Conservation (phyloP, 352 stramenopile genomes). For the Globisporangium viniferum region DNA sequence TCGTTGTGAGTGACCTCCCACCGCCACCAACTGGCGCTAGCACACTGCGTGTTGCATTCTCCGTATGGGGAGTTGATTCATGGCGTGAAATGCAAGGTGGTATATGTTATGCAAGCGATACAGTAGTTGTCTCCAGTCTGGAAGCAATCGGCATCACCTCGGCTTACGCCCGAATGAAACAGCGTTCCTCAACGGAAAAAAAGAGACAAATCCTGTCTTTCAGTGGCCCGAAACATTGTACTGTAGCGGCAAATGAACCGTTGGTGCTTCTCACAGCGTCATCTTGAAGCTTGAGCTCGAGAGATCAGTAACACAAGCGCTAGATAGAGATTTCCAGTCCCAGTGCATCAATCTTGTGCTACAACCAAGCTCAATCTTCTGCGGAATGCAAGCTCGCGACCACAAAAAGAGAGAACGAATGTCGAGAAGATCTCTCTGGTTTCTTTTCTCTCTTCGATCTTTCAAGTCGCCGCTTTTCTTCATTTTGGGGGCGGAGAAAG, state of each 20-base stretch:
- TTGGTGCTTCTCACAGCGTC: background rate
- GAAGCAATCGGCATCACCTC: background rate
- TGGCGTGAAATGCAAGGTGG: conserved; percentile 1
- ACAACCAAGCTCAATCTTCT: background rate
- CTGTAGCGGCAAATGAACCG: background rate
- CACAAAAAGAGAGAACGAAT: conserved; percentile 1
- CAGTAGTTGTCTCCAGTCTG: background rate
- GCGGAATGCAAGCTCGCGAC: background rate
- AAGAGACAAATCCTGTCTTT: background rate
- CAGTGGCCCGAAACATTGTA: background rate
- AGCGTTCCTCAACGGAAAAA: background rate
- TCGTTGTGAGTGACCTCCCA: background rate
- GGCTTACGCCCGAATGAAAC: background rate
- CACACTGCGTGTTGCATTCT: background rate
- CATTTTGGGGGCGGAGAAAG: background rate
- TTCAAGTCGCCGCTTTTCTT: background rate
- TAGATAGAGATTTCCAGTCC: background rate
- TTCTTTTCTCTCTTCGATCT: background rate
- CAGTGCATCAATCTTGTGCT: background rate
- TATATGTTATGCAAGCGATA: background rate
- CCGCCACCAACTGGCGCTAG: background rate
- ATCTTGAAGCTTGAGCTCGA: background rate
- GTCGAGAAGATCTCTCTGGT: background rate
- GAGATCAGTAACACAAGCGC: too few relatives aligned
- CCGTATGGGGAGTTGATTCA: background rate